These are phyloP conservation scores for Allium fistulosum DNA, from an alignment of 106 monocot species.

Conservation along the genomic window DNA sequence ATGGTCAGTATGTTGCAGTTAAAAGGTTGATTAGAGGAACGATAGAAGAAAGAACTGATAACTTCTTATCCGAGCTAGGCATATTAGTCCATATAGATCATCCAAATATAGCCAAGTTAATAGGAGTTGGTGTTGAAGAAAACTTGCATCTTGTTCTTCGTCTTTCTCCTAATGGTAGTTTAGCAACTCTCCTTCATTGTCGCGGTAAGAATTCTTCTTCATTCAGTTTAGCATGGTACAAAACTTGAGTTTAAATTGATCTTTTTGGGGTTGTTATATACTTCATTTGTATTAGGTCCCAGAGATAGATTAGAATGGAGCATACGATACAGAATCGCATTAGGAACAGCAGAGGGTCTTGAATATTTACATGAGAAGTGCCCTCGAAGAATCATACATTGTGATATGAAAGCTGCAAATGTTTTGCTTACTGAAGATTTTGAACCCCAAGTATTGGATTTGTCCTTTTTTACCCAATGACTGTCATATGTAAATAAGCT, in stretches of 20 bases:
- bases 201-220: neutral
- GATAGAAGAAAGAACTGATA: slow-evolving; percentile 30
- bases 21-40: slow-evolving; percentile 39
- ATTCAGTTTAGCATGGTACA: too few relatives aligned
- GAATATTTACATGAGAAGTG: slow-evolving; percentile 82
- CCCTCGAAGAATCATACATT: slow-evolving; percentile 59
- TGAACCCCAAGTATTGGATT: slow-evolving; percentile 46
- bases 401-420: slow-evolving; percentile 85
- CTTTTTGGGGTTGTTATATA: neutral
- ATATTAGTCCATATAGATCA: slow-evolving; percentile 56
- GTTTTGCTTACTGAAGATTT: slow-evolving; percentile 65
- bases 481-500: too few relatives aligned
- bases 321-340: slow-evolving; percentile 42
- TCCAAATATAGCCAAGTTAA: slow-evolving; percentile 56
- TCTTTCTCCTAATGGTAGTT: slow-evolving; percentile 53
- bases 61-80: slow-evolving; percentile 66
- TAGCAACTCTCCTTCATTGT: slow-evolving; percentile 52
- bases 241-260: neutral
- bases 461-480: neutral
- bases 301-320: slow-evolving; percentile 43
- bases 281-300: slow-evolving; percentile 17
- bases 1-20: slow-evolving; percentile 55
- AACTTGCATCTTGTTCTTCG: slow-evolving; percentile 66
- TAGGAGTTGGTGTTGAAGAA: slow-evolving; percentile 67
- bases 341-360: slow-evolving; percentile 56